Evolutionary conservation across 345 rosid species (phyloP).

Genomic region (Hirschfeldia incana): DNA sequence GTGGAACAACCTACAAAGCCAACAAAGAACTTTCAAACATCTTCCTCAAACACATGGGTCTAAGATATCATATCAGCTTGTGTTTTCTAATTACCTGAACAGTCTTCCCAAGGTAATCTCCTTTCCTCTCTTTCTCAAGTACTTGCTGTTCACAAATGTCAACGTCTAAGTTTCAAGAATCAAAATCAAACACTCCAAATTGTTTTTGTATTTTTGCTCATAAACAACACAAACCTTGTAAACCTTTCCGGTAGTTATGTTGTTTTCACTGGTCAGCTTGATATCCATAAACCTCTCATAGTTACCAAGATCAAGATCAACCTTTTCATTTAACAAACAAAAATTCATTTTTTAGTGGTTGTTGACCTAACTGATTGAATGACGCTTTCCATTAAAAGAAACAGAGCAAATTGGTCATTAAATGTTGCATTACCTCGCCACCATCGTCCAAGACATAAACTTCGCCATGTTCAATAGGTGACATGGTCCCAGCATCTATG

Average conservation of each 20-base stretch:
- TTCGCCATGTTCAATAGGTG: constrained; percentile 92
- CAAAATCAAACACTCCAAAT: not conserved
- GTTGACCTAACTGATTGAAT: constrained; percentile 5
- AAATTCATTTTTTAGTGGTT: not conserved
- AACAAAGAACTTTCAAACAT: not conserved
- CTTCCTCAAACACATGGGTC: constrained; percentile 7
- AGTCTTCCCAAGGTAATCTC: constrained; percentile 95
- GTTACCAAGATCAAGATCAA: constrained; percentile 98
- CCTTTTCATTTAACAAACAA: constrained; percentile 48
- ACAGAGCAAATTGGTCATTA: constrained; percentile 7
- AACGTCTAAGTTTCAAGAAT: constrained; percentile 4
- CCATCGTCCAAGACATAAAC: constrained; percentile 88
- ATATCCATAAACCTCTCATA: constrained; percentile 91
- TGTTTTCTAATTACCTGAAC: constrained; percentile 64
- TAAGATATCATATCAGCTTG: not conserved
- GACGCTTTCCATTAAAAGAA: not conserved
- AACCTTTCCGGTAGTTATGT: constrained; percentile 91
- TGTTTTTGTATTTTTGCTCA: not conserved
- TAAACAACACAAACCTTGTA: constrained; percentile 62
- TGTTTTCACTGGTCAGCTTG: constrained; percentile 81
- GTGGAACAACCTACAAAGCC: constrained; percentile 80
- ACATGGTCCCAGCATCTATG: constrained; percentile 94
- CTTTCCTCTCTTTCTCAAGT: constrained; percentile 87
- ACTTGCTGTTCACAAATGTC: constrained; percentile 56
- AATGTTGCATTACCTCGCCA: constrained; percentile 63